These are phyloP conservation scores for Gossypioides kirkii DNA, from an alignment of 345 rosid genomes.

Conservation along the genomic window DNA sequence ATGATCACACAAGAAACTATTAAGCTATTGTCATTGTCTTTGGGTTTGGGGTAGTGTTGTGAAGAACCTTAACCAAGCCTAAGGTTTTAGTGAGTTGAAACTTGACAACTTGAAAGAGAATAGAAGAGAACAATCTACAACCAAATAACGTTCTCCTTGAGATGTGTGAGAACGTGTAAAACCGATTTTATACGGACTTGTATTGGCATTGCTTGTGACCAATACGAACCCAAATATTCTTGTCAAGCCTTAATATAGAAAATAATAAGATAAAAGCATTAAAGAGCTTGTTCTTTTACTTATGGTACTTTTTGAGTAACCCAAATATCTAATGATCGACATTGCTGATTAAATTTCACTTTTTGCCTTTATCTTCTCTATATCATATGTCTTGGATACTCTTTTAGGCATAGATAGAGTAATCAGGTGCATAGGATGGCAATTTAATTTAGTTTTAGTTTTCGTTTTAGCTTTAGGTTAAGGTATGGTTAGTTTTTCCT, in stretches of 20 bases:
- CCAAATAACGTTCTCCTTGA: neutral
- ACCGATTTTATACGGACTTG: neutral
- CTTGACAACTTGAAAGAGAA: neutral
- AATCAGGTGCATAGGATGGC: neutral
- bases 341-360: neutral
- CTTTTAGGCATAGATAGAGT: neutral
- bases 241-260: neutral
- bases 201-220: neutral
- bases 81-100: neutral
- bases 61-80: neutral
- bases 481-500: neutral
- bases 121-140: neutral
- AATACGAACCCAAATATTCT: neutral
- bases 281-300: neutral
- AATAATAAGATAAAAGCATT: neutral
- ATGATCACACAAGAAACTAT: neutral
- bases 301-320: neutral
- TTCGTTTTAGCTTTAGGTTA: neutral
- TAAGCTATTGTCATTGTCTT: neutral
- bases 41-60: neutral
- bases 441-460: neutral
- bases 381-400: neutral
- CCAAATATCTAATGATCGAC: neutral
- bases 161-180: neutral
- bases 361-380: neutral